Evolutionary conservation across 257 asterid genomes (phyloP).

Genomic region (Vinca minor): DNA sequence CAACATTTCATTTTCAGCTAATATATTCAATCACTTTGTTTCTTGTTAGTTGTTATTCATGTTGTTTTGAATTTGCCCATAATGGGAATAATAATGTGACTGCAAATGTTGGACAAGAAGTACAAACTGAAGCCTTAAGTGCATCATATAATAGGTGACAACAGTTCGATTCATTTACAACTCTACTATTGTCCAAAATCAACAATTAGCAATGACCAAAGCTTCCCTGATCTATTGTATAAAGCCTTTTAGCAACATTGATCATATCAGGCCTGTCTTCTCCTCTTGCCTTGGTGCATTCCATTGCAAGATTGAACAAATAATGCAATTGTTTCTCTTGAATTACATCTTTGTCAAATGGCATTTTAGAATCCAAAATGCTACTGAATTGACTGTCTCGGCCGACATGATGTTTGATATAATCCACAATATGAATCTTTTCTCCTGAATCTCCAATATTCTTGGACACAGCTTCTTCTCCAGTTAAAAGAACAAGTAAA

Average conservation of each 20-base stretch:
- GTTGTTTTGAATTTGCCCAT: no score
- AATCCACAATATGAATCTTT: not conserved
- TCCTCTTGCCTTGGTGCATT: not conserved
- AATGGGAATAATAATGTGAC: no score
- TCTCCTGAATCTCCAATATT: not conserved
- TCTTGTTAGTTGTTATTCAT: no score
- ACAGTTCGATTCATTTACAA: no score
- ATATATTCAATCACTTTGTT: no score
- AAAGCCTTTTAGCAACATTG: slow-evolving; percentile 1
- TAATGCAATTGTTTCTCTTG: not conserved
- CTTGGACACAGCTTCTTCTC: no score
- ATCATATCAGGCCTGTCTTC: slow-evolving; percentile 2
- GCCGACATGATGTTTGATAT: not conserved
- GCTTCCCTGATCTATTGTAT: not conserved
- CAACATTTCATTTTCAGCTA: no score
- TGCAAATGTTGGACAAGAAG: no score
- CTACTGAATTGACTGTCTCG: not conserved
- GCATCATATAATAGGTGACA: no score
- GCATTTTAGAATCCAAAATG: not conserved
- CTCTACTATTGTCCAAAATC: no score
- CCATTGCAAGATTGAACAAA: slow-evolving; percentile 6
- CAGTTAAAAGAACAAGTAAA: slow-evolving; percentile 6
- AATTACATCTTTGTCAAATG: not conserved
- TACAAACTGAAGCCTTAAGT: no score
- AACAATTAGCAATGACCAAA: not conserved